phyloP scores from a whole-genome alignment of 192 early-diverging fungal species.

The Coemansia sp. region DNA sequence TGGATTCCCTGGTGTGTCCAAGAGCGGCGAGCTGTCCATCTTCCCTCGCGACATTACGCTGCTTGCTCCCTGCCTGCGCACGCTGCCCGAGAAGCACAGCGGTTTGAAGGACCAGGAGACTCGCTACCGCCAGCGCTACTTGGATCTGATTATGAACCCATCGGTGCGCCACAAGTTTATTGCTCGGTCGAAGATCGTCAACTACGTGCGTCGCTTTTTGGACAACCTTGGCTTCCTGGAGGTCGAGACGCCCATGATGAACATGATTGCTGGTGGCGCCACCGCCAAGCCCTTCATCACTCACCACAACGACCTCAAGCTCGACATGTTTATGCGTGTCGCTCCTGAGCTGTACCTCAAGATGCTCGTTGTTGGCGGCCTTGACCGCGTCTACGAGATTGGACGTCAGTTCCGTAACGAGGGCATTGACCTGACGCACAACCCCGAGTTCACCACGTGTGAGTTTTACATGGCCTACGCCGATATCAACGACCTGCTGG shows the following conservation, averaged over 20 bases:
- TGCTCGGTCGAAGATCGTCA: conserved; percentile 88
- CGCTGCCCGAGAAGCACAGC: conserved; percentile 91
- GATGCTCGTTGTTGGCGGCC: conserved; percentile 96
- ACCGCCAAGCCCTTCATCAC: conserved; percentile 99
- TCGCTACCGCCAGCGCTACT: conserved; percentile 95
- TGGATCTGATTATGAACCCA: conserved; percentile 99
- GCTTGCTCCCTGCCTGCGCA: conserved; percentile 92
- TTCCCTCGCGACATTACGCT: conserved; percentile 85
- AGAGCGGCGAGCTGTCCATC: conserved; percentile 93
- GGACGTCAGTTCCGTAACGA: conserved; percentile 99
- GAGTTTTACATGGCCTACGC: conserved; percentile 99
- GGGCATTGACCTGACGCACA: conserved; percentile 97
- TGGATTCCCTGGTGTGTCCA: conserved; percentile 88
- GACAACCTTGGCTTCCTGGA: conserved; percentile 95
- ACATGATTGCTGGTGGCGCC: conserved; percentile 95
- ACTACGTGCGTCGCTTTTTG: conserved; percentile 93
- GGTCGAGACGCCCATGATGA: conserved; percentile 99
- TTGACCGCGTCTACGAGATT: conserved; percentile 99
- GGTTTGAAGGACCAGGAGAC: conserved; percentile 97
- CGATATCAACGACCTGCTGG: conserved; percentile 95
- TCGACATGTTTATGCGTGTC: conserved; percentile 98
- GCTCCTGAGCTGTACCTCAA: conserved; percentile 98
- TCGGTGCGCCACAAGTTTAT: conserved; percentile 92
- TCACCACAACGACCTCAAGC: conserved; percentile 99
- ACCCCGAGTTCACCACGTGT: conserved; percentile 98